Evolutionary conservation across 176 grass and related monocot genomes (phyloP).

Genomic region (Musa schizocarpa): DNA sequence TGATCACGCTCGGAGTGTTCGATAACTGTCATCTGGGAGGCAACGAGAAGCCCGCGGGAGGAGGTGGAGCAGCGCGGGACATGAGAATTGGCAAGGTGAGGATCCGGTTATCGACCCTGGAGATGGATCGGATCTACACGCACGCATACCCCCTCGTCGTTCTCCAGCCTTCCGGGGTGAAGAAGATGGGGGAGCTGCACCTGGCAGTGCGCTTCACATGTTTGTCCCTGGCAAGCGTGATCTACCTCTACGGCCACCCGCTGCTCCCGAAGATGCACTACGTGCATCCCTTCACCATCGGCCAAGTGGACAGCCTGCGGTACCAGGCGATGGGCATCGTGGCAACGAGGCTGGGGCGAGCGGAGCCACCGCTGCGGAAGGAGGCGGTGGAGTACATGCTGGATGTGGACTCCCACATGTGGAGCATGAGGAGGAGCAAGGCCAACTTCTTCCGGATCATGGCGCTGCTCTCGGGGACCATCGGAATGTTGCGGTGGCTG

Average conservation of each 20-base stretch:
- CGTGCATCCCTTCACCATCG: constrained; percentile 34
- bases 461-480: constrained; percentile 9
- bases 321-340: constrained; percentile 24
- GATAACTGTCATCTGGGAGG: constrained; percentile 50
- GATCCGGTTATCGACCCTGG: constrained; percentile 64
- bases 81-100: constrained; percentile 62
- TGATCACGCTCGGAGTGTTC: constrained; percentile 72
- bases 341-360: constrained; percentile 12
- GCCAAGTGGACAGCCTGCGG: constrained; percentile 31
- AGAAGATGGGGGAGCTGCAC: constrained; percentile 62
- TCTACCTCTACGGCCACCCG: constrained; percentile 37
- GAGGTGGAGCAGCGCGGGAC: constrained; percentile 22
- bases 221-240: constrained; percentile 36
- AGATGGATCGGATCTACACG: constrained; percentile 46
- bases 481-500: constrained; percentile 11
- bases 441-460: constrained; percentile 24
- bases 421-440: constrained; percentile 32
- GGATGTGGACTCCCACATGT: constrained; percentile 27
- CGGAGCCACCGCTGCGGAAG: constrained; percentile 27
- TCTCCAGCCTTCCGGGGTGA: constrained; percentile 45
- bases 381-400: constrained; percentile 31
- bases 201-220: constrained; percentile 66
- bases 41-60: not conserved
- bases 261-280: constrained; percentile 64
- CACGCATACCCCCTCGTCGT: constrained; percentile 35